A percentile compares a stretch with the other conserved stretches of the same genome.
Conservation (phyloP, 441 rosid species). For the Lepidium campestre region DNA sequence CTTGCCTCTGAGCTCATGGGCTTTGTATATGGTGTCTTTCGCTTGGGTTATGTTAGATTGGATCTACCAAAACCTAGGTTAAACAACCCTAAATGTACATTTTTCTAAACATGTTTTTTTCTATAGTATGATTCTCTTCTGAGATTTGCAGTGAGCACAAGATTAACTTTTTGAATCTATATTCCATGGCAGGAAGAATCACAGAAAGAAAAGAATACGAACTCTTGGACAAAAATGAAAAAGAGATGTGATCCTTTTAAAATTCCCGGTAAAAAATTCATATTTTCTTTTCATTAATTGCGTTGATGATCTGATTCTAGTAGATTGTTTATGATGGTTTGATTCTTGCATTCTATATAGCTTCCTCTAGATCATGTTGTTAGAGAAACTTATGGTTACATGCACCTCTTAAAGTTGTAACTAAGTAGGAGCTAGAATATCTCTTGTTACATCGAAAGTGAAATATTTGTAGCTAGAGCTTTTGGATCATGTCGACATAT, state of each 20-base stretch:
- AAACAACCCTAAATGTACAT: background rate
- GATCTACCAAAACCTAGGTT: background rate
- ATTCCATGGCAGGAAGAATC: conserved; percentile 10
- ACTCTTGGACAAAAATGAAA: background rate
- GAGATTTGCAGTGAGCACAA: conserved; percentile 4
- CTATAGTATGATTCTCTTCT: background rate
- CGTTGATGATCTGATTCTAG: background rate
- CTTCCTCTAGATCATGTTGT: background rate
- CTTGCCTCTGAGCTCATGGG: conserved; percentile 19
- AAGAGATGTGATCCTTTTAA: background rate
- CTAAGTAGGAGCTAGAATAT: background rate
- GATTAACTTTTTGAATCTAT: background rate
- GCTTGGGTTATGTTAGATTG: conserved; percentile 19
- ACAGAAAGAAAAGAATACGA: background rate
- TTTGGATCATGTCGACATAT: conserved; percentile 3
- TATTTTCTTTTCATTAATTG: background rate
- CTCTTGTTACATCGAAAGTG: background rate
- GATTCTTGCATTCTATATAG: background rate
- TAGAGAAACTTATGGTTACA: background rate
- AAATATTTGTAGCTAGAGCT: background rate
- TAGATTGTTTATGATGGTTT: background rate
- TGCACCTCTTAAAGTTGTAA: background rate
- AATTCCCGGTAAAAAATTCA: background rate
- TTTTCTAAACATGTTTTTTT: background rate
- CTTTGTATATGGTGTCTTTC: conserved; percentile 6